Conservation (phyloP, 176 grass and related monocot species). For the Puya raimondii region DNA sequence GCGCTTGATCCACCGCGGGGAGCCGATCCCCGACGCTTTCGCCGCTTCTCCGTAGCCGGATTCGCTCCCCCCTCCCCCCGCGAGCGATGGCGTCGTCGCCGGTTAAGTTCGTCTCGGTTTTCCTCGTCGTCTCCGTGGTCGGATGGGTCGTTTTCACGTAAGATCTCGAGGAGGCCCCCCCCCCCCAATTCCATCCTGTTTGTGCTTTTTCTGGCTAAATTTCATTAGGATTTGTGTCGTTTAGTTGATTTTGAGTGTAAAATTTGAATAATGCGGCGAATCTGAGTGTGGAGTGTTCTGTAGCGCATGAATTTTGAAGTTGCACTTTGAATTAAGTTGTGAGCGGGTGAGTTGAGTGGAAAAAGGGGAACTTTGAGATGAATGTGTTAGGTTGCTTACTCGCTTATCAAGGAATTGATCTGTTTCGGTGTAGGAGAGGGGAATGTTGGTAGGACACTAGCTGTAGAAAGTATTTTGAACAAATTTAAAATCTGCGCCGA, state of each 20-base stretch:
- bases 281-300: no score
- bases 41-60: conserved; percentile 23
- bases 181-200: background rate
- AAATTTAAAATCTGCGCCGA: no score
- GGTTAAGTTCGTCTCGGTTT: conserved; percentile 92
- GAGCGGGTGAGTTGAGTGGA: no score
- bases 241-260: background rate
- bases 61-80: background rate
- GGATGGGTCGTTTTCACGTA: conserved; percentile 97
- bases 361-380: no score
- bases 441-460: no score
- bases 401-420: no score
- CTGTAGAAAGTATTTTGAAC: no score
- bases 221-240: background rate
- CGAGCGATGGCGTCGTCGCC: conserved; percentile 86
- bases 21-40: conserved; percentile 30
- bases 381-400: no score
- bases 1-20: conserved; percentile 3
- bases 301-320: no score
- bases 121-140: conserved; percentile 64
- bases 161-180: conserved; percentile 14
- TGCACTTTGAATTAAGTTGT: no score
- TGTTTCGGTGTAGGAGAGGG: no score
- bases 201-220: background rate
- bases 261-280: no score